These are phyloP conservation scores for Metschnikowia picachoensis DNA, from an alignment of 805 yeast species.

Conservation along the genomic window DNA sequence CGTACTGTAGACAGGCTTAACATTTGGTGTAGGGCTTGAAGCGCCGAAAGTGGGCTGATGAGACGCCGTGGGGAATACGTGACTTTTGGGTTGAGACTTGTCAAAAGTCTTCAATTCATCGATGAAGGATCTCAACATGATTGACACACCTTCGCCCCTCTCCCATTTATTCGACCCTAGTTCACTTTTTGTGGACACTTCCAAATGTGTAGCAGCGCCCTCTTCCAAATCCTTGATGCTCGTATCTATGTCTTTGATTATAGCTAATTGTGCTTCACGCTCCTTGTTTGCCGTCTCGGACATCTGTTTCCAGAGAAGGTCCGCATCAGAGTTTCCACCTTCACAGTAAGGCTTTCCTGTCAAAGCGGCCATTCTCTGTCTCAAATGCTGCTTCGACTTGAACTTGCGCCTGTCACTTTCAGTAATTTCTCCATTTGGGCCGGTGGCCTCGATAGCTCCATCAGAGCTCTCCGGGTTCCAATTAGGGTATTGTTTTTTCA, in stretches of 20 bases:
- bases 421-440: constrained; percentile 82
- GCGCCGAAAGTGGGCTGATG: constrained; percentile 8
- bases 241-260: constrained; percentile 66
- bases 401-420: constrained; percentile 80
- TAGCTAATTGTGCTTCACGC: constrained; percentile 51
- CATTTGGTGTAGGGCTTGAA: constrained; percentile 11
- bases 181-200: constrained; percentile 39
- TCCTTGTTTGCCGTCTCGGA: constrained; percentile 49
- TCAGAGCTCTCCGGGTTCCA: constrained; percentile 40
- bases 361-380: constrained; percentile 87
- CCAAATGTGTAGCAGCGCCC: constrained; percentile 41
- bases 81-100: constrained; percentile 1
- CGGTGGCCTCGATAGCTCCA: constrained; percentile 63
- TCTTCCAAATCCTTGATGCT: constrained; percentile 63
- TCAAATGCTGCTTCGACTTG: constrained; percentile 69
- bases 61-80: neutral
- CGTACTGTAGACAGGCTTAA: constrained; percentile 32
- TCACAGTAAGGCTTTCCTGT: constrained; percentile 66
- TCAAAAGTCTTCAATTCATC: constrained; percentile 39
- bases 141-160: constrained; percentile 71
- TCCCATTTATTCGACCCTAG: constrained; percentile 73
- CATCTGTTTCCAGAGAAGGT: constrained; percentile 50
- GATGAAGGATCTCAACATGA: constrained; percentile 58
- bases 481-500: constrained; percentile 63
- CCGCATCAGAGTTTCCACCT: constrained; percentile 51